phyloP scores from a whole-genome alignment of 2,329 filamentous ascomycete species.

The Westerdykella sp. region DNA sequence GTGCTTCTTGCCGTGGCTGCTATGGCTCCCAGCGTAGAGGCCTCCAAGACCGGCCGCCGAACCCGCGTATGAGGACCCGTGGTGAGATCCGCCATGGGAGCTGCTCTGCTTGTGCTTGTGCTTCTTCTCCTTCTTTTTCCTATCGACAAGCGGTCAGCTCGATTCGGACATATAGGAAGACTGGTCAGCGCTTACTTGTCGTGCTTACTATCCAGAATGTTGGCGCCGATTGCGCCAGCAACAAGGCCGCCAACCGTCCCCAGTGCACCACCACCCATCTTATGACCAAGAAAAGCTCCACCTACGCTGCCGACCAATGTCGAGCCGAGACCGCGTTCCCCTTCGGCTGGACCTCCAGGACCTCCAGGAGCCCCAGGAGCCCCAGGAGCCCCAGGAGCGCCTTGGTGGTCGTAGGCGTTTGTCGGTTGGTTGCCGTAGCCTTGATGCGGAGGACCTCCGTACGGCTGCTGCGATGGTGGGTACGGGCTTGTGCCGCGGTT shows the following conservation, averaged over 20 bases:
- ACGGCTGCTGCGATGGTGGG: conserved; percentile 24
- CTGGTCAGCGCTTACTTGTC: conserved; percentile 29
- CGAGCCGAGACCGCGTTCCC: conserved; percentile 53
- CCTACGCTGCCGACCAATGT: conserved; percentile 49
- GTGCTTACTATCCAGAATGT: conserved; percentile 45
- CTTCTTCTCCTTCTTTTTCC: conserved; percentile 34
- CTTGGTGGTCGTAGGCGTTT: conserved; percentile 31
- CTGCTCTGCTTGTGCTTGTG: conserved; percentile 27
- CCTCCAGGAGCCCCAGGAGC: conserved; percentile 36
- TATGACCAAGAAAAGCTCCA: conserved; percentile 51
- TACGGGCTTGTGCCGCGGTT: conserved; percentile 35
- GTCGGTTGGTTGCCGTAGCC: conserved; percentile 30
- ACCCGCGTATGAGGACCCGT: conserved; percentile 25
- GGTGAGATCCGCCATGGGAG: conserved; percentile 16
- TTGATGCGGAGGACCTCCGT: conserved; percentile 15
- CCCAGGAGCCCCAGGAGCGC: conserved; percentile 32
- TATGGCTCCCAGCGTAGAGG: conserved; percentile 27
- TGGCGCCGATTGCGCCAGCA: conserved; percentile 52
- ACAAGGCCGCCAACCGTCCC: conserved; percentile 48
- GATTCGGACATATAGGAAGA: too few relatives aligned
- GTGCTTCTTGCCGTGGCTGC: conserved; percentile 11
- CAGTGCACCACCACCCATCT: conserved; percentile 48
- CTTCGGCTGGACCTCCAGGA: conserved; percentile 34
- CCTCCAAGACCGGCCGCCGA: conserved; percentile 31
- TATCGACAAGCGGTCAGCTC: conserved; percentile 6